A percentile compares a stretch with the other conserved stretches of the same genome.
Conservation (phyloP, 2,329 filamentous ascomycete genomes). For the Diatrype stigma region DNA sequence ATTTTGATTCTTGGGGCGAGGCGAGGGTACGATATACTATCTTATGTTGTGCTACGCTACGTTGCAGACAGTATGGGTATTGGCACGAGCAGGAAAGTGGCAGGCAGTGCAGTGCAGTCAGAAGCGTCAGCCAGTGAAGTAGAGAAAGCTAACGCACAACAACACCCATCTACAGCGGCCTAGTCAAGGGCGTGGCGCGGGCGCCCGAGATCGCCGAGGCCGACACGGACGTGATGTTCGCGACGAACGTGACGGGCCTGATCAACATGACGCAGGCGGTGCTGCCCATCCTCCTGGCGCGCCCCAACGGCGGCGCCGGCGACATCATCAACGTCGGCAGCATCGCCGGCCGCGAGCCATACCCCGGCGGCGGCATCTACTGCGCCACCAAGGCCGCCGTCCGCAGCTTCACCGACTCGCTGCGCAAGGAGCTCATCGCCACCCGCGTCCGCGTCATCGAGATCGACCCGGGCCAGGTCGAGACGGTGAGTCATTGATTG, state of each 20-base stretch:
- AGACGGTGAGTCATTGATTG: slow-evolving; percentile 44
- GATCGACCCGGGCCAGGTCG: slow-evolving; percentile 74
- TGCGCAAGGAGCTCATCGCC: slow-evolving; percentile 67
- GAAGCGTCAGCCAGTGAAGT: too few relatives aligned
- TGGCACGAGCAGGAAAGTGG: too few relatives aligned
- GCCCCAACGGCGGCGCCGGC: slow-evolving; percentile 69
- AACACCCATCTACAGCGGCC: slow-evolving; percentile 53
- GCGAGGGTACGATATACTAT: too few relatives aligned
- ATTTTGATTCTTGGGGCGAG: too few relatives aligned
- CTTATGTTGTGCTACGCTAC: too few relatives aligned
- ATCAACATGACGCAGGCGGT: slow-evolving; percentile 96
- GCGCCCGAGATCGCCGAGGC: slow-evolving; percentile 77
- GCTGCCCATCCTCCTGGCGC: slow-evolving; percentile 74
- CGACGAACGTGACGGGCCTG: slow-evolving; percentile 89
- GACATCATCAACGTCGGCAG: slow-evolving; percentile 91
- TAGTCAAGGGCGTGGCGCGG: slow-evolving; percentile 83
- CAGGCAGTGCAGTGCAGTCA: too few relatives aligned
- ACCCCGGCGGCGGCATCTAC: slow-evolving; percentile 71
- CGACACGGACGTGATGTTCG: slow-evolving; percentile 84
- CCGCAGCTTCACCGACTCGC: slow-evolving; percentile 65
- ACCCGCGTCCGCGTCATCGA: slow-evolving; percentile 68
- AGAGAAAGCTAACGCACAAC: too few relatives aligned
- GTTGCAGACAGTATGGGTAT: too few relatives aligned
- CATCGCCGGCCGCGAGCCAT: slow-evolving; percentile 58
- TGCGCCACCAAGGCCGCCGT: slow-evolving; percentile 76